phyloP scores from a whole-genome alignment of 1,284 basidiomycete species.

The Sanguinoderma infundibulare region DNA sequence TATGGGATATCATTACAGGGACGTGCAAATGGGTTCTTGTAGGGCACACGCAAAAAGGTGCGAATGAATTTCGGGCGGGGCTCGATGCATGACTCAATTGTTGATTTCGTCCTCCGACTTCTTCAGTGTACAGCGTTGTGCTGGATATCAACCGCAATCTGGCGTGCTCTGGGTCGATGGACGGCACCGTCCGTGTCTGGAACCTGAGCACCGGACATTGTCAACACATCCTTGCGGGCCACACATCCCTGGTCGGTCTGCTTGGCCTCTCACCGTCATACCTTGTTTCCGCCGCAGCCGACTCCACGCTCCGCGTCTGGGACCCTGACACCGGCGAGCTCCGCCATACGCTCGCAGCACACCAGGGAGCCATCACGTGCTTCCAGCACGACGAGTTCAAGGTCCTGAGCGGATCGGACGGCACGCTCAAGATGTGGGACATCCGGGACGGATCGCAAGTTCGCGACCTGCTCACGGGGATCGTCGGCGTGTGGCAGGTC shows the following conservation, averaged over 20 bases:
- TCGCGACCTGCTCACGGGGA: slow-evolving; percentile 85
- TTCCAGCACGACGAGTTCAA: slow-evolving; percentile 98
- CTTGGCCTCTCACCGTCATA: slow-evolving; percentile 86
- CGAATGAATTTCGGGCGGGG: slow-evolving; percentile 15
- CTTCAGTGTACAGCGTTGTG: slow-evolving; percentile 87
- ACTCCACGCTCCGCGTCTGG: slow-evolving; percentile 93
- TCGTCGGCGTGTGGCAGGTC: slow-evolving; percentile 95
- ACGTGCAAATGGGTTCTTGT: slow-evolving; percentile 79
- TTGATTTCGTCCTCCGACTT: not conserved
- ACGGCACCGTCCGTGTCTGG: slow-evolving; percentile 94
- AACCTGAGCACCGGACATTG: slow-evolving; percentile 81
- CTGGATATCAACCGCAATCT: slow-evolving; percentile 84
- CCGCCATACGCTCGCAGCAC: slow-evolving; percentile 81
- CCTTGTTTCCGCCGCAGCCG: slow-evolving; percentile 93
- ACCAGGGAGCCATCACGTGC: slow-evolving; percentile 94
- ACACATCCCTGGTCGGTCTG: slow-evolving; percentile 88
- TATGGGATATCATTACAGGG: slow-evolving; percentile 95
- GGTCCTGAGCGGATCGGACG: slow-evolving; percentile 91
- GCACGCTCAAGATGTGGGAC: slow-evolving; percentile 98
- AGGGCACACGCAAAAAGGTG: slow-evolving; percentile 93
- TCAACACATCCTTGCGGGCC: slow-evolving; percentile 80
- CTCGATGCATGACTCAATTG: not conserved
- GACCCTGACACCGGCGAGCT: slow-evolving; percentile 83
- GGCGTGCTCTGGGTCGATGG: slow-evolving; percentile 95
- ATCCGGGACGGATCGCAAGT: slow-evolving; percentile 83